These are phyloP conservation scores for Cordyceps pruinosa DNA, from an alignment of 2,329 filamentous ascomycete species.

Conservation along the genomic window DNA sequence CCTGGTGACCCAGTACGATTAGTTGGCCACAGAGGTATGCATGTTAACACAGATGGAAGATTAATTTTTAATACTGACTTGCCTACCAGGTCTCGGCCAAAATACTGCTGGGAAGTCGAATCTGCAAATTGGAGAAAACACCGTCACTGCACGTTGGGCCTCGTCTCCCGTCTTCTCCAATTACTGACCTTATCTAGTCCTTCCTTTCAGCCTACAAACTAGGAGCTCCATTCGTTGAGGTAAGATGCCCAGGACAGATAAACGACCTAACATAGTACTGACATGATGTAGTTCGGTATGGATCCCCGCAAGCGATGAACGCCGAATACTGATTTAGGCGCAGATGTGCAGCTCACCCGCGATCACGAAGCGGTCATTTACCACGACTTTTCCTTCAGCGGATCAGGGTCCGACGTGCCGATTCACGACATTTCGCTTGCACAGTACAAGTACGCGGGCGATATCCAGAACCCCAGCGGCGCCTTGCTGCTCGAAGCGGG, in stretches of 20 bases:
- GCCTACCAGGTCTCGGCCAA: background rate
- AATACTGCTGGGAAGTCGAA: slow-evolving; percentile 2
- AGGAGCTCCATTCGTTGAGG: slow-evolving; percentile 10
- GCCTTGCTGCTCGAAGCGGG: background rate
- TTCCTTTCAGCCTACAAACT: slow-evolving; percentile 5
- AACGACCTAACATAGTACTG: background rate
- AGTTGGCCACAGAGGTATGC: slow-evolving; percentile 29
- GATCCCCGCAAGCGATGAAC: background rate
- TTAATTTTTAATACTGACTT: background rate
- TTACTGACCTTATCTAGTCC: background rate
- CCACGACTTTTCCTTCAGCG: slow-evolving; percentile 36
- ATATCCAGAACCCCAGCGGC: slow-evolving; percentile 16
- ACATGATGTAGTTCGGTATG: slow-evolving; percentile 7
- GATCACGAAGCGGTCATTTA: slow-evolving; percentile 34
- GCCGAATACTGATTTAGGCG: background rate
- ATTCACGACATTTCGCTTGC: slow-evolving; percentile 32
- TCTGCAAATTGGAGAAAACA: slow-evolving; percentile 10
- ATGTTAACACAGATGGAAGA: background rate
- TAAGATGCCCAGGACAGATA: background rate
- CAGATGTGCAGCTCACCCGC: slow-evolving; percentile 35
- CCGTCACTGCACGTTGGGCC: background rate
- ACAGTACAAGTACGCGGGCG: slow-evolving; percentile 29
- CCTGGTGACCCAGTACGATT: slow-evolving; percentile 14
- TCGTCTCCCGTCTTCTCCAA: background rate
- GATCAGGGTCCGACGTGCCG: slow-evolving; percentile 33